phyloP scores from a whole-genome alignment of 2,329 filamentous ascomycete genomes.

The Aspergillus hortae region DNA sequence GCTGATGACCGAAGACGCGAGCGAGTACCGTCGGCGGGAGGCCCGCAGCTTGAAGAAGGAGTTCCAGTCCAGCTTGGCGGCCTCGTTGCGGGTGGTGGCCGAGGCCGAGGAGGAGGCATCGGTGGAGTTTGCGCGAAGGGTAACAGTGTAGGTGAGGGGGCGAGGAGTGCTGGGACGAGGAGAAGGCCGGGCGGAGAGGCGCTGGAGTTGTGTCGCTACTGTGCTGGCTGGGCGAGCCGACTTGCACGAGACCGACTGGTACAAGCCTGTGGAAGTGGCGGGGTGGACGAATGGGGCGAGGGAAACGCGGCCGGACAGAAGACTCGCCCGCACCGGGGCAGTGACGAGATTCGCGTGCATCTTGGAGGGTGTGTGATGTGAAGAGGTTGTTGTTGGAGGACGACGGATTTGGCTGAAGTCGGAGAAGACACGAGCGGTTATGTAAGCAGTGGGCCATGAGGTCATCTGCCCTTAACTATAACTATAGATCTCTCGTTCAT shows the following conservation, averaged over 20 bases:
- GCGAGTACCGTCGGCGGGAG: constrained; percentile 76
- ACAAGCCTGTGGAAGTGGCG: constrained; percentile 16
- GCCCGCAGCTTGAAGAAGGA: constrained; percentile 88
- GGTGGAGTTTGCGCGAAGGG: constrained; percentile 28
- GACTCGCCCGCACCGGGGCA: constrained; percentile 32
- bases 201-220: constrained; percentile 16
- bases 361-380: constrained; percentile 13
- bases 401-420: background rate
- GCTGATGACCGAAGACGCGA: constrained; percentile 68
- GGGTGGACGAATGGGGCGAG: constrained; percentile 21
- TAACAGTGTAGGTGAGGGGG: constrained; percentile 7
- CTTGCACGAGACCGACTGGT: constrained; percentile 20
- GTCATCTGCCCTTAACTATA: background rate
- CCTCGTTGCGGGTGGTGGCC: constrained; percentile 17
- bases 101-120: constrained; percentile 20
- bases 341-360: constrained; percentile 26
- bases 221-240: constrained; percentile 23
- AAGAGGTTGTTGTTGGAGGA: background rate
- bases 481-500: background rate
- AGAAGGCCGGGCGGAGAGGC: background rate
- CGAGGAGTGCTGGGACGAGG: constrained; percentile 9
- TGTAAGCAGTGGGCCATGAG: constrained; percentile 3
- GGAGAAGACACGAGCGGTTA: background rate
- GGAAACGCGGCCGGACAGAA: constrained; percentile 26
- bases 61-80: constrained; percentile 72